Conservation (phyloP, 2,329 filamentous ascomycete genomes). For the Berkeleyomyces basicola region DNA sequence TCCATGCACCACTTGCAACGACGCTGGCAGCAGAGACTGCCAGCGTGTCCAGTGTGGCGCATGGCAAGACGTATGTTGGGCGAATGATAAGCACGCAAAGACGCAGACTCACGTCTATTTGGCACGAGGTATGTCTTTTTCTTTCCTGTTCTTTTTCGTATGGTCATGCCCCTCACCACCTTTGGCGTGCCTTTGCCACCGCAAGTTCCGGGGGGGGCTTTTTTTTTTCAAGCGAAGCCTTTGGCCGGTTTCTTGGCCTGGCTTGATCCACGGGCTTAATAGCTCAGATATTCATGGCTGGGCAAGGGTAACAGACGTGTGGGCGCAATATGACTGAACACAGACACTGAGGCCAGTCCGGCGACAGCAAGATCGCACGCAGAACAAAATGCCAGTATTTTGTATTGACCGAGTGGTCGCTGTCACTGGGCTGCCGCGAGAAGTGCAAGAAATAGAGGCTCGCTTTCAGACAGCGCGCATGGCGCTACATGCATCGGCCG, state of each 20-base stretch:
- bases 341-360: too few species aligned
- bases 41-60: neutral
- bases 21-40: neutral
- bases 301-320: neutral
- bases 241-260: neutral
- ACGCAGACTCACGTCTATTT: neutral
- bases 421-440: too few species aligned
- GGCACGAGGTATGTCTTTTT: neutral
- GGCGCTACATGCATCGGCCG: too few species aligned
- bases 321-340: too few species aligned
- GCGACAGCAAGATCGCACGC: too few species aligned
- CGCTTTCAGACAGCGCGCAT: too few species aligned
- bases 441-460: too few species aligned
- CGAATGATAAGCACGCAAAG: neutral
- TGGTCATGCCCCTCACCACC: neutral
- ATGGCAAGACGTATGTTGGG: neutral
- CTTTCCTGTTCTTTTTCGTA: neutral
- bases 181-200: neutral
- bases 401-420: too few species aligned
- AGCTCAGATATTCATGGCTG: neutral
- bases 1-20: neutral
- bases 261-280: neutral
- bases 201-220: slow-evolving; percentile 1
- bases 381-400: too few species aligned
- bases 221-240: neutral